Percentiles rank a stretch among this genome's conserved stretches.
These are phyloP conservation scores for Naganishia albida DNA, from an alignment of 1,284 basidiomycete genomes.

Conservation along the genomic window DNA sequence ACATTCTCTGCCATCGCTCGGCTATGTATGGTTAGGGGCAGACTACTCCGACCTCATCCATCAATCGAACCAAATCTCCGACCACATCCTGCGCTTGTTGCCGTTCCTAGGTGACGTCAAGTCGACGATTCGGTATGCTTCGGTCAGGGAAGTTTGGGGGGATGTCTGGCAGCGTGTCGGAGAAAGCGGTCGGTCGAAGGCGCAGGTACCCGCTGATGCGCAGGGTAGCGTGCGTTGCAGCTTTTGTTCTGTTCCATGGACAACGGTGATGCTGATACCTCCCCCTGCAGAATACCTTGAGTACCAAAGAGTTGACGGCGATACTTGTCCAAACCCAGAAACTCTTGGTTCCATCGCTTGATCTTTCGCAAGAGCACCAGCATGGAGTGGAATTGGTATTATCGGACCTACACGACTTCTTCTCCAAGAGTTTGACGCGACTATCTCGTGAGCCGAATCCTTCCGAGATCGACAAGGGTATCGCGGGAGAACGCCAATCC, in stretches of 20 bases:
- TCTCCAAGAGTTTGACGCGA: conserved; percentile 29
- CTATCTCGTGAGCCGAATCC: conserved; percentile 3
- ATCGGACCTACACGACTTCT: conserved; percentile 42
- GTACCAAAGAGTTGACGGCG: too few species aligned
- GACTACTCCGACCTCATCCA: conserved; percentile 27
- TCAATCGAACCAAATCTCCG: conserved; percentile 35
- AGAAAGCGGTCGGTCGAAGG: neutral
- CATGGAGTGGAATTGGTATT: conserved; percentile 39
- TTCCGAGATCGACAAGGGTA: neutral
- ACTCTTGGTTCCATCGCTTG: conserved; percentile 46
- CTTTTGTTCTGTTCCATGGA: neutral
- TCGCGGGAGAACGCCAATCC: neutral
- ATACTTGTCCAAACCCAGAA: conserved; percentile 36
- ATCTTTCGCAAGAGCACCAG: conserved; percentile 35
- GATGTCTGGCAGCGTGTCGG: conserved; percentile 41
- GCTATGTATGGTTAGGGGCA: conserved; percentile 4
- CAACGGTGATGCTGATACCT: neutral
- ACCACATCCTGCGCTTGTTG: conserved; percentile 37
- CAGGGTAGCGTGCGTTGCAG: neutral
- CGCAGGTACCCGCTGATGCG: neutral
- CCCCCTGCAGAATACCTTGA: neutral
- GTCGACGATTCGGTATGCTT: conserved; percentile 44
- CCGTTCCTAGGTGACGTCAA: conserved; percentile 46
- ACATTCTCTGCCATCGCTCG: conserved; percentile 44
- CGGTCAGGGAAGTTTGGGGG: conserved; percentile 43